Percentiles rank a stretch among this genome's conserved stretches.
phyloP scores from a whole-genome alignment of 176 grass and related monocot species.

The Pontederia paniculata region DNA sequence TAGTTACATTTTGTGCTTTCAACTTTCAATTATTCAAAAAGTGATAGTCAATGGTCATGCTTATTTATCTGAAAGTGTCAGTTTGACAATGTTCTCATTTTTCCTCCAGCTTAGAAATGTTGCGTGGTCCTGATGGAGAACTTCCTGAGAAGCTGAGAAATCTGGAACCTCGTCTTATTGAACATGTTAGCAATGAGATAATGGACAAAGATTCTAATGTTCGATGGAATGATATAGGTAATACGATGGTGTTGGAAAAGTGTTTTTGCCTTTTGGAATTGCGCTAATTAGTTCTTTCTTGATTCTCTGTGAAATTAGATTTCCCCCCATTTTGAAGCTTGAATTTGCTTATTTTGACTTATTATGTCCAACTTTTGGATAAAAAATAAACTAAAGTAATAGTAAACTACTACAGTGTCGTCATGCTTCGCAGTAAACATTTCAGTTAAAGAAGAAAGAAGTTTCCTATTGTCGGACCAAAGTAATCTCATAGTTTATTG shows the following conservation, averaged over 20 bases:
- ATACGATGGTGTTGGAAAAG: not conserved
- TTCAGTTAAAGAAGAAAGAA: too few relatives aligned
- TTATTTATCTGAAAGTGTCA: not conserved
- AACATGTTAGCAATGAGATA: conserved; percentile 97
- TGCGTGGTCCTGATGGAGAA: conserved; percentile 80
- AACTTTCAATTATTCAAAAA: too few relatives aligned
- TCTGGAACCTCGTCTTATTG: conserved; percentile 87
- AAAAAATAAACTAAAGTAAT: not conserved
- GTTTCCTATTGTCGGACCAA: too few relatives aligned
- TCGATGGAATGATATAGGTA: conserved; percentile 95
- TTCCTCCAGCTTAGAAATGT: conserved; percentile 68
- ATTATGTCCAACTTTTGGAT: conserved; percentile 22
- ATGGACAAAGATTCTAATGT: conserved; percentile 99
- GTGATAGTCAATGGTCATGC: too few relatives aligned
- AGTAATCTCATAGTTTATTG: too few relatives aligned
- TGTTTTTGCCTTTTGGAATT: not conserved
- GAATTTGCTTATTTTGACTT: conserved; percentile 10
- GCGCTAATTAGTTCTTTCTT: not conserved
- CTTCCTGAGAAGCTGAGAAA: conserved; percentile 94
- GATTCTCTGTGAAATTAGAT: not conserved
- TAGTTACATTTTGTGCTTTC: too few relatives aligned
- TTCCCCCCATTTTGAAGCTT: too few relatives aligned
- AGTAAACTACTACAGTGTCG: too few relatives aligned
- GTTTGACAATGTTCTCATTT: not conserved
- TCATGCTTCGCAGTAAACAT: too few relatives aligned